Conservation (phyloP, 2,329 filamentous ascomycete genomes). For the Xylariaceae sp. region DNA sequence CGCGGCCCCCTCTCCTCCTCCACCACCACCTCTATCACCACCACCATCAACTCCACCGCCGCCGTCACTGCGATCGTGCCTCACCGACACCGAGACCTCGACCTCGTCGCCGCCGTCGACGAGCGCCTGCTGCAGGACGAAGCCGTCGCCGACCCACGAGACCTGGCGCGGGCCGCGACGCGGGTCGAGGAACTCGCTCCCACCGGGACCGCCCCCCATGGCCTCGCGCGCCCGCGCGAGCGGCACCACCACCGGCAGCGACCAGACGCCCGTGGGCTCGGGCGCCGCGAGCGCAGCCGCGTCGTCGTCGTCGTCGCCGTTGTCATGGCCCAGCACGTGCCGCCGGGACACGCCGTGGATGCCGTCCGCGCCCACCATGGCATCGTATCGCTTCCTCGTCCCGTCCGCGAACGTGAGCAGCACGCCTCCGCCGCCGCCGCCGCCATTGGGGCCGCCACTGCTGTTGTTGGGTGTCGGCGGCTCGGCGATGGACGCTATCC, state of each 20-base stretch:
- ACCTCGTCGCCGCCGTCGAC: slow-evolving; percentile 20
- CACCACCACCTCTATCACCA: no score
- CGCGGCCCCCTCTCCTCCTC: slow-evolving; percentile 1
- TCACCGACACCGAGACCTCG: slow-evolving; percentile 17
- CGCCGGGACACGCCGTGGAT: slow-evolving; percentile 15
- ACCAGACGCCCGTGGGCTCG: slow-evolving; percentile 20
- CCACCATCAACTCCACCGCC: no score
- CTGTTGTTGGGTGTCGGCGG: no score
- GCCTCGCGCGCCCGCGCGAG: slow-evolving; percentile 15
- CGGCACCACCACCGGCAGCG: slow-evolving; percentile 18
- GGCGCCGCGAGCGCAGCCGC: slow-evolving; percentile 9
- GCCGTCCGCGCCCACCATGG: slow-evolving; percentile 22
- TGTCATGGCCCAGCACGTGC: slow-evolving; percentile 17
- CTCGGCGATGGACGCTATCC: slow-evolving; percentile 17
- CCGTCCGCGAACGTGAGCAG: slow-evolving; percentile 20
- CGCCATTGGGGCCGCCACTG: no score
- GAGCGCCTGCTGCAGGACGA: slow-evolving; percentile 17
- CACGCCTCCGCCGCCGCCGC: slow-evolving; percentile 9
- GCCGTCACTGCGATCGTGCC: no score
- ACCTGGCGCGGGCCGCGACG: slow-evolving; percentile 14
- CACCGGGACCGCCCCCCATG: no score
- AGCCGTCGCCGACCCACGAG: slow-evolving; percentile 23
- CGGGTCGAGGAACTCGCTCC: slow-evolving; percentile 14
- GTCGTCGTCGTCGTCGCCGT: slow-evolving; percentile 3
- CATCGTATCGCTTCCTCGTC: slow-evolving; percentile 20